phyloP scores from a whole-genome alignment of 1,284 basidiomycete genomes.

The Phellinidium pouzarii region DNA sequence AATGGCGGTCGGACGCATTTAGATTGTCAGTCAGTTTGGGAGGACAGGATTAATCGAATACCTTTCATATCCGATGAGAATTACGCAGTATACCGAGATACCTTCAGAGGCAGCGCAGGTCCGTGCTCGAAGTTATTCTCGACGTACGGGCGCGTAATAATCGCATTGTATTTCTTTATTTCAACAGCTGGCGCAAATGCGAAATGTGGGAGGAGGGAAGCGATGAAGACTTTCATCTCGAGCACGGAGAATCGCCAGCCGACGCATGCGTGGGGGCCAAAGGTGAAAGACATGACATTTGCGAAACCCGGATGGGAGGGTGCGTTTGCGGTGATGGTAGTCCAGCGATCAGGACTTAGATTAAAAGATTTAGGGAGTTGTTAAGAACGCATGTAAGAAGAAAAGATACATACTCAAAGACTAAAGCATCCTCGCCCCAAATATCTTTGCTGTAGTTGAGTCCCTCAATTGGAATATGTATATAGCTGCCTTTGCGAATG shows the following conservation, averaged over 20 bases:
- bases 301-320: conserved; percentile 38
- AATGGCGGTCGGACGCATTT: too few relatives aligned
- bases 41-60: too few relatives aligned
- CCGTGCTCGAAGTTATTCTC: conserved; percentile 32
- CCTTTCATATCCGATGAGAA: too few relatives aligned
- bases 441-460: conserved; percentile 42
- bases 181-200: conserved; percentile 35
- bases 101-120: conserved; percentile 34
- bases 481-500: conserved; percentile 44
- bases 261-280: conserved; percentile 43
- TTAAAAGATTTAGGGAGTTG: conserved; percentile 11
- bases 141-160: conserved; percentile 42
- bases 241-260: conserved; percentile 40
- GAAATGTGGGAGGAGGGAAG: conserved; percentile 37
- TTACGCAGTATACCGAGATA: too few relatives aligned
- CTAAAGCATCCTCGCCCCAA: conserved; percentile 44
- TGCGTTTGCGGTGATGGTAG: conserved; percentile 32
- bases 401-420: conserved; percentile 39
- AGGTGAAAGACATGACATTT: conserved; percentile 48
- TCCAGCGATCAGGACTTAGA: conserved; percentile 46
- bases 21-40: too few relatives aligned
- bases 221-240: conserved; percentile 45
- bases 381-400: conserved; percentile 4
- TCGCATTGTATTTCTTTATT: conserved; percentile 40
- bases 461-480: conserved; percentile 52